Evolutionary conservation across 352 stramenopile genomes (phyloP), one percentile per base, ranked within the genome.

Genomic region (Globisporangium camurandrum): DNA sequence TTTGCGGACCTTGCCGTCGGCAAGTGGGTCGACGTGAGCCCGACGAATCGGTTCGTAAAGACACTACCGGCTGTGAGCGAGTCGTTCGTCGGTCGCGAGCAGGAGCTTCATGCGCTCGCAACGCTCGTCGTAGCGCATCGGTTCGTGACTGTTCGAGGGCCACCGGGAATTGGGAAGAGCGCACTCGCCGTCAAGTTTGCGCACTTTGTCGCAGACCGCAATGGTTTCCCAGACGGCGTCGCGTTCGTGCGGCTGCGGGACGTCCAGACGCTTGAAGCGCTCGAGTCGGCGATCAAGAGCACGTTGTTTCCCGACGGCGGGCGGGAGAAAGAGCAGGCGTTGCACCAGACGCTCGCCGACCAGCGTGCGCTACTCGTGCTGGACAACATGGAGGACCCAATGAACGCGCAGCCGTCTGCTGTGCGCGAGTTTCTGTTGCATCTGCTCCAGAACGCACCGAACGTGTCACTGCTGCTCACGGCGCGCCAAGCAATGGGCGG

Each of bases 351-450:
- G 5, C 61, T 91, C 3, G 46, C 64, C 2, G 75, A 88, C 11
- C 53, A 72, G 56, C 79, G 75, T 16, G 57, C 85, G 48, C 55
- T 91, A 45, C 54, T 91, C 16, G 70, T 91, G 33, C 67, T 91
- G 61, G 80, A 91, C 64, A 88, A 91, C 59, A 86, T 88, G 72
- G 76, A 91, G 51, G 80, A 91, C 44, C 75, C 76, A 22, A 80
- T 84, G 56, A 86, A 86, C 47, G 69, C 78, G 1, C 81, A 78
- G 14, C 73, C 74, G 4, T 64, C 71, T 3, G 44, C 57, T n/a
- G 66, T 81, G 19, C 72, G 72, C 11, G 66, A 84, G 17, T 88
- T 86, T 30, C 38, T 91, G 27, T 44, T 88, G 16, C 65, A 85
- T 17, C 43, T 91, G 36, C 62, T 91, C 14, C 75, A 86, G 43